phyloP scores from a whole-genome alignment of 2,329 filamentous ascomycete genomes.

The Hypoxylon sp. region DNA sequence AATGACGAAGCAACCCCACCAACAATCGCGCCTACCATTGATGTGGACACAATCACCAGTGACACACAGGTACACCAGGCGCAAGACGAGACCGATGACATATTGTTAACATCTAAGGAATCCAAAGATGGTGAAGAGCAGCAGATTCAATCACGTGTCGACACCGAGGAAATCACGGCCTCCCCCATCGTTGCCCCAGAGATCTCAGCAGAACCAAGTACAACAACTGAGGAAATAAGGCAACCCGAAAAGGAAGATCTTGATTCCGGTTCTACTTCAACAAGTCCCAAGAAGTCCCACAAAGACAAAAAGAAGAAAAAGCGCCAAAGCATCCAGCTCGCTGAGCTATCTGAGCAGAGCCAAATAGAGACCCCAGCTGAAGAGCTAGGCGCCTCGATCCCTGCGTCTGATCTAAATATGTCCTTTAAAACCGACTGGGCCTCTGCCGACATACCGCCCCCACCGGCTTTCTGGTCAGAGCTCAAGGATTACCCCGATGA shows the following conservation, averaged over 20 bases:
- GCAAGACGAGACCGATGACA: slow-evolving; percentile 24
- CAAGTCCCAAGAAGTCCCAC: slow-evolving; percentile 43
- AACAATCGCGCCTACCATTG: slow-evolving; percentile 21
- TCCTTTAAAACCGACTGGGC: slow-evolving; percentile 31
- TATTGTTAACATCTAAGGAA: slow-evolving; percentile 30
- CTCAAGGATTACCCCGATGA: slow-evolving; percentile 15
- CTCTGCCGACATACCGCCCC: slow-evolving; percentile 24
- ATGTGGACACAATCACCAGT: slow-evolving; percentile 13
- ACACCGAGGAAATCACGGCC: slow-evolving; percentile 29
- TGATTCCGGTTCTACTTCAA: slow-evolving; percentile 27
- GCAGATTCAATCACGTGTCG: slow-evolving; percentile 20
- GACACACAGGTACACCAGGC: slow-evolving; percentile 22
- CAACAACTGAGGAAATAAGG: slow-evolving; percentile 24
- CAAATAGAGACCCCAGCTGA: slow-evolving; percentile 30
- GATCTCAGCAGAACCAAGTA: slow-evolving; percentile 30
- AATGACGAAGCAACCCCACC: slow-evolving; percentile 10
- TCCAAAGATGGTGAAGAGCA: slow-evolving; percentile 40
- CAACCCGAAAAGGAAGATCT: slow-evolving; percentile 38
- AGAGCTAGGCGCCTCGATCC: slow-evolving; percentile 21
- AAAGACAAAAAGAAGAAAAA: slow-evolving; percentile 50
- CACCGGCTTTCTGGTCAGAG: slow-evolving; percentile 17
- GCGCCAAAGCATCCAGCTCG: slow-evolving; percentile 46
- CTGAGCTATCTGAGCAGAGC: slow-evolving; percentile 42
- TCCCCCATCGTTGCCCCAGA: slow-evolving; percentile 27
- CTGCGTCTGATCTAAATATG: slow-evolving; percentile 21